These are phyloP conservation scores for Cercophora samala DNA, from an alignment of 495 filamentous ascomycete species.

Conservation along the genomic window DNA sequence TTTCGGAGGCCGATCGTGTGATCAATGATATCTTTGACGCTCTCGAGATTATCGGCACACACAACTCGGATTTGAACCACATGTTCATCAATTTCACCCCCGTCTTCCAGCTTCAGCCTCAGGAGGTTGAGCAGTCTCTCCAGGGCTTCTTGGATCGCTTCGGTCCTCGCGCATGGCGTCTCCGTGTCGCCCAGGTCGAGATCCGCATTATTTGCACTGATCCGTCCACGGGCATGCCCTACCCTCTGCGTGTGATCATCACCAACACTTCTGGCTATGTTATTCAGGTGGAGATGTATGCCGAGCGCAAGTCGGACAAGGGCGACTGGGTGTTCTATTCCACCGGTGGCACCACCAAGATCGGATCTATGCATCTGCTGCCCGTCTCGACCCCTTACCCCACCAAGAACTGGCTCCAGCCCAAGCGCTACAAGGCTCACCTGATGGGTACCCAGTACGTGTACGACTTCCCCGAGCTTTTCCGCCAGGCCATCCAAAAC, in stretches of 20 bases:
- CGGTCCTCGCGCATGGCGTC: constrained; percentile 89
- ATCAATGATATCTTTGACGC: constrained; percentile 98
- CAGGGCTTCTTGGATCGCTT: constrained; percentile 95
- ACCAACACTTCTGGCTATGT: constrained; percentile 99
- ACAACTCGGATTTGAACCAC: constrained; percentile 98
- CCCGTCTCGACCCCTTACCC: constrained; percentile 90
- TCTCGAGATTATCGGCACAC: constrained; percentile 96
- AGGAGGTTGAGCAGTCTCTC: constrained; percentile 90
- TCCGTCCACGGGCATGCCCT: constrained; percentile 74
- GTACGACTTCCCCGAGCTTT: constrained; percentile 99
- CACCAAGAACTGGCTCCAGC: constrained; percentile 97
- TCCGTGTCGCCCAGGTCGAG: constrained; percentile 95
- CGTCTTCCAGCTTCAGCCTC: constrained; percentile 85
- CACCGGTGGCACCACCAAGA: constrained; percentile 90
- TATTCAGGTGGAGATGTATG: constrained; percentile 95
- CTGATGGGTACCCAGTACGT: constrained; percentile 99
- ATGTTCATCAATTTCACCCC: constrained; percentile 99
- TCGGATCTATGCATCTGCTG: constrained; percentile 91
- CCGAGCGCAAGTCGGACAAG: constrained; percentile 96
- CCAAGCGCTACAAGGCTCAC: constrained; percentile 98
- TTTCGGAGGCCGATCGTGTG: constrained; percentile 91
- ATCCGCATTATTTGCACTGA: constrained; percentile 98
- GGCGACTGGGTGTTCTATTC: constrained; percentile 96
- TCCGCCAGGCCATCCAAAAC: constrained; percentile 97
- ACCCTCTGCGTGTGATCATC: constrained; percentile 93